Conservation (phyloP, 169 alveolate genomes). For the Plasmodium ovale region DNA sequence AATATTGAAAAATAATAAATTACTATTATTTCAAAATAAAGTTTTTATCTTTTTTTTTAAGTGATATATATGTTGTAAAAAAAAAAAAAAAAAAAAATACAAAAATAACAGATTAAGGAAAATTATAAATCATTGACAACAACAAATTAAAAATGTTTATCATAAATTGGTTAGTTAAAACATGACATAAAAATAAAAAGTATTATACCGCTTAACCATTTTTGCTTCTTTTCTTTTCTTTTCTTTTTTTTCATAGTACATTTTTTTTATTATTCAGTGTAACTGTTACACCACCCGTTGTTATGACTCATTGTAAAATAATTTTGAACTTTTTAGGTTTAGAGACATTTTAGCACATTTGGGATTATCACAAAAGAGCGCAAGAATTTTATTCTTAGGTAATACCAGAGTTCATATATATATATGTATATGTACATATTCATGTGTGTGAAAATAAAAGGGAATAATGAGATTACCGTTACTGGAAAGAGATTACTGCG, state of each 20-base stretch:
- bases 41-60: constrained; percentile 21
- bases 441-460: background rate
- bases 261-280: background rate
- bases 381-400: constrained; percentile 94
- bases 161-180: constrained; percentile 80
- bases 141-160: constrained; percentile 81
- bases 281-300: background rate
- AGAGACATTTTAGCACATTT: constrained; percentile 90
- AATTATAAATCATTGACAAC: constrained; percentile 15
- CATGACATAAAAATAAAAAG: background rate
- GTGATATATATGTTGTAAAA: constrained; percentile 30
- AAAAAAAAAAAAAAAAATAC: constrained; percentile 6
- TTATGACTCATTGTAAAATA: background rate
- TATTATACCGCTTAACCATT: background rate
- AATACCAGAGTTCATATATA: background rate
- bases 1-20: background rate
- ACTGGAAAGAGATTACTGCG: no score
- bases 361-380: constrained; percentile 93
- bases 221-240: background rate
- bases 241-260: background rate
- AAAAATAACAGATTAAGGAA: background rate
- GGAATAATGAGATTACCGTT: no score
- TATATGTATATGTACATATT: background rate
- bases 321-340: constrained; percentile 89
- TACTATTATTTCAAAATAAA: background rate